Conservation (phyloP, 768 basidiomycete genomes). For the Russula sp. region DNA sequence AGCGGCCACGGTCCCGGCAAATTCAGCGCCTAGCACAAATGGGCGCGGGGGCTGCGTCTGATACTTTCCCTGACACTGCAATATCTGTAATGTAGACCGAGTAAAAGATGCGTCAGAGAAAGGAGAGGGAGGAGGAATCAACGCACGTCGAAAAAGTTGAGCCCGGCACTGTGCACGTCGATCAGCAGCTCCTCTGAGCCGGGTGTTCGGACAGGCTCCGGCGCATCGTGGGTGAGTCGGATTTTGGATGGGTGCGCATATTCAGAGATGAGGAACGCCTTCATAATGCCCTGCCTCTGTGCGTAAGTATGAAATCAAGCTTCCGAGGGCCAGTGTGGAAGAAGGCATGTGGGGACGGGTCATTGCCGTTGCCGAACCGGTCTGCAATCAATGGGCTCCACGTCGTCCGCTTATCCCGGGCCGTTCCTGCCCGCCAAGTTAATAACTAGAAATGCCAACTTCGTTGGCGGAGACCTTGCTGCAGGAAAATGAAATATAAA, state of each 20-base stretch:
- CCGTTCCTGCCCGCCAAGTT: too few relatives aligned
- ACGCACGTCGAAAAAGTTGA: conserved; percentile 46
- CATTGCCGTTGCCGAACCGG: too few relatives aligned
- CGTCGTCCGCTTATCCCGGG: too few relatives aligned
- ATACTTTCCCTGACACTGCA: conserved; percentile 88
- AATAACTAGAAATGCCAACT: too few relatives aligned
- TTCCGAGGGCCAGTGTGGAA: too few relatives aligned
- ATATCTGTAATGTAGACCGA: conserved; percentile 41
- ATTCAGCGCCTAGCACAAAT: conserved; percentile 80
- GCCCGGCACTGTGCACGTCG: conserved; percentile 45
- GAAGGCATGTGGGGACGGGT: too few relatives aligned
- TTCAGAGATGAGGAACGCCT: conserved; percentile 68
- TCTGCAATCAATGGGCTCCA: too few relatives aligned
- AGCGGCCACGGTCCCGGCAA: conserved; percentile 79
- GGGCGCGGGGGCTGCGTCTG: conserved; percentile 80
- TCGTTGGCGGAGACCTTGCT: too few relatives aligned
- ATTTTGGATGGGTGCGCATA: conserved; percentile 47
- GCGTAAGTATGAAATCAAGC: neutral
- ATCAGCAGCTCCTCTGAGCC: conserved; percentile 41
- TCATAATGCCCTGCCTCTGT: conserved; percentile 42
- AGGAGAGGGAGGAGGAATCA: neutral
- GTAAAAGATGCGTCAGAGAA: neutral
- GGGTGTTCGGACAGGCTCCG: conserved; percentile 33
- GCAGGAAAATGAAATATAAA: too few relatives aligned
- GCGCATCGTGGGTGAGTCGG: conserved; percentile 32